phyloP scores from a whole-genome alignment of 1,284 basidiomycete species.

The Heterobasidion irregulare region DNA sequence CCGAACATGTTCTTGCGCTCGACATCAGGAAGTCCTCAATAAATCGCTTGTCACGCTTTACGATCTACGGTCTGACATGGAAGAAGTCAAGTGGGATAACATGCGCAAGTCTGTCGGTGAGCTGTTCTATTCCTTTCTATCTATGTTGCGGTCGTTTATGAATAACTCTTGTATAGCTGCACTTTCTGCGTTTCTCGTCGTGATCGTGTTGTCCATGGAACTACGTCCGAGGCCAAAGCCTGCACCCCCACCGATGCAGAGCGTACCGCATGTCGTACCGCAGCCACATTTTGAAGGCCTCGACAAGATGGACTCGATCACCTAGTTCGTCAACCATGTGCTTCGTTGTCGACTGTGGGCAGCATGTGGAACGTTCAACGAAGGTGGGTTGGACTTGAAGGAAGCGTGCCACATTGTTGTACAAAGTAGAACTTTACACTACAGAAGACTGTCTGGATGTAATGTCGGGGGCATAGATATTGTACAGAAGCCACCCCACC shows the following conservation, averaged over 20 bases:
- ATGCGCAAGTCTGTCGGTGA: slow-evolving; percentile 80
- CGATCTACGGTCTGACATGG: slow-evolving; percentile 81
- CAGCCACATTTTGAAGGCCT: slow-evolving; percentile 16
- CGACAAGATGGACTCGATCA: slow-evolving; percentile 25
- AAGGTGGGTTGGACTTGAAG: neutral
- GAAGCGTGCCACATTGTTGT: neutral
- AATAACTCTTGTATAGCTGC: slow-evolving; percentile 36
- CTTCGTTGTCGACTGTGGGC: neutral
- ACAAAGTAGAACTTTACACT: neutral
- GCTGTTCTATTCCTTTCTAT: slow-evolving; percentile 20
- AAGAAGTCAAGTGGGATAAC: slow-evolving; percentile 88
- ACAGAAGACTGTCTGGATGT: neutral
- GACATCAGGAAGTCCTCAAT: slow-evolving; percentile 69
- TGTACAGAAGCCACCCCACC: neutral
- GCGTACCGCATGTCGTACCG: slow-evolving; percentile 3
- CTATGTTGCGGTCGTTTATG: neutral
- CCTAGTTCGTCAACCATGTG: slow-evolving; percentile 11
- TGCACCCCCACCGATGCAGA: slow-evolving; percentile 20
- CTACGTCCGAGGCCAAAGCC: slow-evolving; percentile 35
- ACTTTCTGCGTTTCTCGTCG: slow-evolving; percentile 53
- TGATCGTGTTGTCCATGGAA: slow-evolving; percentile 65
- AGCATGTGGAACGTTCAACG: no score
- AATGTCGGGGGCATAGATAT: neutral
- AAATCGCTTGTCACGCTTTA: slow-evolving; percentile 80
- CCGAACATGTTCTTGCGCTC: neutral